Conservation (phyloP, 139 green algal species). For the Nannochloris sp. region DNA sequence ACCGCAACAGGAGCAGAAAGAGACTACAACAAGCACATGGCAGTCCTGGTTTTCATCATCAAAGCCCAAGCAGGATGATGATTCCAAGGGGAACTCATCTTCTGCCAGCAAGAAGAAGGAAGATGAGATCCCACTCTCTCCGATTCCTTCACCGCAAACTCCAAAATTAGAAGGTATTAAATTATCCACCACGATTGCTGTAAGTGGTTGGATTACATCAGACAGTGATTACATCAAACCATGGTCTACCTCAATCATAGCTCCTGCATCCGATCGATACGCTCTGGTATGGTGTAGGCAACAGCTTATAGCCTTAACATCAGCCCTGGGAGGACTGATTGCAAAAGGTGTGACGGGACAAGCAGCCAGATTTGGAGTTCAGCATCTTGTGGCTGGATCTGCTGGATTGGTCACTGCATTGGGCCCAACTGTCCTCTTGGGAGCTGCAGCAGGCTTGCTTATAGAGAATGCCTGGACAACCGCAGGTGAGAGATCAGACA, state of each 20-base stretch:
- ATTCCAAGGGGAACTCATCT: neutral
- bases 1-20: neutral
- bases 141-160: neutral
- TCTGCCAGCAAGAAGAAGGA: slow-evolving; percentile 3
- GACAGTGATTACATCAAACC: slow-evolving; percentile 48
- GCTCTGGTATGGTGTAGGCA: slow-evolving; percentile 50
- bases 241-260: slow-evolving; percentile 31
- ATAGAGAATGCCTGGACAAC: slow-evolving; percentile 48
- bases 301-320: slow-evolving; percentile 43
- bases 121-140: neutral
- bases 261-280: slow-evolving; percentile 10
- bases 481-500: slow-evolving; percentile 40
- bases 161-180: slow-evolving; percentile 20
- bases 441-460: slow-evolving; percentile 23
- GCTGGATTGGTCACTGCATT: slow-evolving; percentile 43
- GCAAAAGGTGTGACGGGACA: slow-evolving; percentile 25
- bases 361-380: slow-evolving; percentile 30
- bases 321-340: slow-evolving; percentile 35
- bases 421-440: slow-evolving; percentile 28
- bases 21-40: slow-evolving; percentile 7
- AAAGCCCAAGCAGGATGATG: neutral
- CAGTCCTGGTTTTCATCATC: neutral
- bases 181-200: slow-evolving; percentile 43
- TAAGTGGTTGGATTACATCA: slow-evolving; percentile 53
- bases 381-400: slow-evolving; percentile 36